Evolutionary conservation across 768 basidiomycete species (phyloP).

Genomic region (Pleurotus eryngii): DNA sequence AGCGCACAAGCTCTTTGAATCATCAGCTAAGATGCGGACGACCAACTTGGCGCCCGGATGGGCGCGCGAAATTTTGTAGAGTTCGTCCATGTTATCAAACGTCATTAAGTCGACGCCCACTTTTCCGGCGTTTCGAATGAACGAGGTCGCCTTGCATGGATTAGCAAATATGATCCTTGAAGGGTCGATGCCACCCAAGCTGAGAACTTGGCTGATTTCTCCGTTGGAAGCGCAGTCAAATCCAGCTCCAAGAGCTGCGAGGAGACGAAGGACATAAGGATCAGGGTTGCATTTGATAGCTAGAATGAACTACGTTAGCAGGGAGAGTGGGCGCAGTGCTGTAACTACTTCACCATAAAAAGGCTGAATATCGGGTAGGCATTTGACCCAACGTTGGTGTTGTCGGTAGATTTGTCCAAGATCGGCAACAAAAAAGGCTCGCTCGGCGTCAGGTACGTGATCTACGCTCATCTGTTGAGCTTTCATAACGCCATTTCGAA

Average conservation of each 20-base stretch:
- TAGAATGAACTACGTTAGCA: slow-evolving; percentile 29
- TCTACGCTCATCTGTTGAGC: slow-evolving; percentile 49
- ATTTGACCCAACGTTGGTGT: slow-evolving; percentile 75
- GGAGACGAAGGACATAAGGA: slow-evolving; percentile 86
- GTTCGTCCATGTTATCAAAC: slow-evolving; percentile 96
- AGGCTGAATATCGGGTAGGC: slow-evolving; percentile 83
- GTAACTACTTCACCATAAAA: slow-evolving; percentile 75
- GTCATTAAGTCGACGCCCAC: slow-evolving; percentile 90
- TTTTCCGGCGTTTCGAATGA: slow-evolving; percentile 81
- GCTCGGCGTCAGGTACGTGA: slow-evolving; percentile 73
- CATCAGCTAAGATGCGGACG: slow-evolving; percentile 96
- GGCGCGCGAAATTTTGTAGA: slow-evolving; percentile 83
- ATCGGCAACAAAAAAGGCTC: slow-evolving; percentile 96
- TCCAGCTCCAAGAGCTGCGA: slow-evolving; percentile 85
- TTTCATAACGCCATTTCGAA: slow-evolving; percentile 73
- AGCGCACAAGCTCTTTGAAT: slow-evolving; percentile 90
- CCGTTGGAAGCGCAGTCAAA: slow-evolving; percentile 98
- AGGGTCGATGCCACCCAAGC: slow-evolving; percentile 70
- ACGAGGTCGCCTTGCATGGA: slow-evolving; percentile 95
- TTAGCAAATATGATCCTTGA: slow-evolving; percentile 95
- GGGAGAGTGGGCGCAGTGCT: slow-evolving; percentile 8
- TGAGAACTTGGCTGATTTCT: slow-evolving; percentile 82
- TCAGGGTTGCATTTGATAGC: slow-evolving; percentile 99
- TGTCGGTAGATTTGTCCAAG: slow-evolving; percentile 84
- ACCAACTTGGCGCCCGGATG: slow-evolving; percentile 85